Evolutionary conservation across 2,329 filamentous ascomycete genomes (phyloP), one percentile per base, ranked within the genome.

Genomic region (Aschersonia sp.): DNA sequence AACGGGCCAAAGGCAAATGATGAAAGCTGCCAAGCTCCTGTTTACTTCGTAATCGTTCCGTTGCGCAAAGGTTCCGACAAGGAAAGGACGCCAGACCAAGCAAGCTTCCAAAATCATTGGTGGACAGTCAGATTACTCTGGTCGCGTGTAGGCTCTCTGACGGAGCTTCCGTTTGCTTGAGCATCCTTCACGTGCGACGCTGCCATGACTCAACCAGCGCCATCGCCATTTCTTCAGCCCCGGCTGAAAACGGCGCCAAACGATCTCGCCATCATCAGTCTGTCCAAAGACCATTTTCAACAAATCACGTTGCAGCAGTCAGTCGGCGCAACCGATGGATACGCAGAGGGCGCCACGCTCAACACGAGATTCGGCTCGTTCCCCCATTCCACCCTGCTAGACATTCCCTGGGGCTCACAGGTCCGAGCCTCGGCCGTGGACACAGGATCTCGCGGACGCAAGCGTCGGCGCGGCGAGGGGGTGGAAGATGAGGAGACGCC

Each of bases 301-400:
- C 88, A 91, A 5, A 72, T 89, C 30, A 80, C 85, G 51, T 76
- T 89, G 31, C 72, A 76, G 52, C 69, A 77, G 31, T 73, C 74
- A 29, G 73, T 77, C 40, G 79, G 78, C 47, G 74, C 77, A 42
- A 73, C 83, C 53, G 76, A 82, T 58, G 85, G 84, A 50, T 89
- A 89, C 57, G 76, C 77, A 31, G 84, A 89, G 60, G 85, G 85
- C 38, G 82, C 81, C 44, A 84, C 88, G 2, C 79, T 89, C 47
- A 97, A 95, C 67, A 98, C 91, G 1, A 82, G 89, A 43, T 98
- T 95, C 59, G 92, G 92, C 45, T 95, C 89, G 0, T 91, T 89
- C 51, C 85, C 86, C 0, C 86, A 91, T 61, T 84, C 77, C 9
- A 89, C 85, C 0, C 67, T 91, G 44, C 75, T 95, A 48, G 73